Evolutionary conservation across 2,329 filamentous ascomycete species (phyloP).

Genomic region (Cyphellophora europaea): DNA sequence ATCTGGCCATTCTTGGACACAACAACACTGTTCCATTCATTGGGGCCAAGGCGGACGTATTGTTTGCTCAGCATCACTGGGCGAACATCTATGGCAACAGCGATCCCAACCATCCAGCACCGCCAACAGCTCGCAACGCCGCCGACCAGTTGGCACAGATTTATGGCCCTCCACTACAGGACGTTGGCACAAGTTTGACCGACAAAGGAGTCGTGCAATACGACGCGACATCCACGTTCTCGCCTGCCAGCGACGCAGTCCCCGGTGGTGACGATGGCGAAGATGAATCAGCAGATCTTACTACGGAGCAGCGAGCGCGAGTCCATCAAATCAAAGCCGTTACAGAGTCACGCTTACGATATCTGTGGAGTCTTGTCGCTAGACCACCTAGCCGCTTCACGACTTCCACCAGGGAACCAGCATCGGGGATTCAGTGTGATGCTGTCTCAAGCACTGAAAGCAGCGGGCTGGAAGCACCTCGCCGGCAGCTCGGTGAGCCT

Average conservation of each 20-base stretch:
- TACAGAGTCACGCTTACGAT: too few relatives aligned
- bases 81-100: conserved; percentile 3
- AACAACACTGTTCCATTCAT: conserved; percentile 56
- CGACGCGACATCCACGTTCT: not conserved
- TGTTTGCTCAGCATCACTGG: conserved; percentile 25
- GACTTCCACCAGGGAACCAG: conserved; percentile 3
- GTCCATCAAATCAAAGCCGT: too few relatives aligned
- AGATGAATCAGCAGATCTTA: not conserved
- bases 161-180: conserved; percentile 13
- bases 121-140: conserved; percentile 1
- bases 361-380: too few relatives aligned
- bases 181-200: conserved; percentile 13
- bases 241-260: too few relatives aligned
- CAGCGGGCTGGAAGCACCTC: not conserved
- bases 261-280: not conserved
- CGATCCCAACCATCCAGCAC: conserved; percentile 31
- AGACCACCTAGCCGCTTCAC: not conserved
- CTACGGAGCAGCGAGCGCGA: not conserved
- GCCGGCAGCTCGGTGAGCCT: conserved; percentile 47
- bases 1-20: conserved; percentile 63
- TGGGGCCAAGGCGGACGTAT: conserved; percentile 56
- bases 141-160: conserved; percentile 7
- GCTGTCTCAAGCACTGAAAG: not conserved
- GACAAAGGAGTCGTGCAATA: conserved; percentile 8
- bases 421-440: not conserved